Base-by-base conservation (phyloP, 108 stramenopile genomes). In the Skeletonema menzelii region DNA sequence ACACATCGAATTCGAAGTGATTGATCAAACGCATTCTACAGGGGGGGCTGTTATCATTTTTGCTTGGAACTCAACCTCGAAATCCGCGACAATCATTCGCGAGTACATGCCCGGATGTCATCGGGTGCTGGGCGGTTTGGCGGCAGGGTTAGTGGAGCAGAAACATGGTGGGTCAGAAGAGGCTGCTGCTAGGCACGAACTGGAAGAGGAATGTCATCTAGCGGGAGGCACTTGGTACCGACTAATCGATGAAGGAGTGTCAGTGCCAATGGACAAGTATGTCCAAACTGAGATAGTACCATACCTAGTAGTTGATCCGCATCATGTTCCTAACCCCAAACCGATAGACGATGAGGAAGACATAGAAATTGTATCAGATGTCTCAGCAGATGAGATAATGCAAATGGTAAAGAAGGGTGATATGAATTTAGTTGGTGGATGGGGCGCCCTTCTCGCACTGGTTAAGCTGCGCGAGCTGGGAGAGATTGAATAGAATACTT, bases 141-240 rank as follows among this genome's bases (percentile, higher is more conserved):
- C 89, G 8, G 94, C 94, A 7, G 94, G 94, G 5, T 63, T 95
- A 46, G 84, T 92, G 13, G 94, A 95, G 65, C 67, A 70, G n/a
- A 73, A 73, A 91, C 67, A 67, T 46, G 19, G 27, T 32, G 70
- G 60, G 35, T 56, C 49, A 12, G 66, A 35, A 53, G 59, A 73
- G 30, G 73, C 53, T 42, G 94, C 94, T 4, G 94, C 90, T 5
- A 60, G 60, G 28, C 79, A 75, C 49, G 94, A 95, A 77, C 65
- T 95, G 53, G 91, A 92, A 70, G 94, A 95, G 66, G 94, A 95
- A 73, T 88, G 87, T 64, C 91, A 92, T 58, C 66, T 95, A 38
- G 69, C 49, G 12, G 91, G 90, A 20, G 94, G 91, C 27, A 85
- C 38, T 8, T 95, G 94, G 94, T 78, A 87, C 57, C 68, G 71